Evolutionary conservation across 1,284 basidiomycete genomes (phyloP), one percentile per base, ranked within the genome.

Genomic region (Takashimella tepidaria): DNA sequence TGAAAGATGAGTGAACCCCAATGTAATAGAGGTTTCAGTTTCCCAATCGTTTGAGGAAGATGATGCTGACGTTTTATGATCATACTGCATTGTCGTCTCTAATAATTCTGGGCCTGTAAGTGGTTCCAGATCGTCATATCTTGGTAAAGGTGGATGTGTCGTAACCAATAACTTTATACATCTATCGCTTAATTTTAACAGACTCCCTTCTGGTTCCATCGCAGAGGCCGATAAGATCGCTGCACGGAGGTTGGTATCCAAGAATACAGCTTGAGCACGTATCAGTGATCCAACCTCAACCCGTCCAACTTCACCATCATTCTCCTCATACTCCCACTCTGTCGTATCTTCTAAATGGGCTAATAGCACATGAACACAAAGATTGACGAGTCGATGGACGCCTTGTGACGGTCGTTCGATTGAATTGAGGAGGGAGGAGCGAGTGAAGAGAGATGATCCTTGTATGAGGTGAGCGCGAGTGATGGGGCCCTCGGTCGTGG

Each of bases 341-440:
- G 31, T 37, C 31, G 31, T 37, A 37, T 37, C 31, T 16, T 37
- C 31, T 16, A 37, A 16, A 37, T 37, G 31, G 10, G 10, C 10
- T 16, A 37, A 37, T 16, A 37, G 10, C 31, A 37, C 31, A 8
- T 16, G 31, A 16, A 37, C 31, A 37, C 31, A 37, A 8, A 37
- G 21, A 37, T 49, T 43, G 16, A 12, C 19, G 31, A 50, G 26
- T 44, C 23, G 12, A 6, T 4, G 26, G 10, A 31, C 19, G 20
- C 54, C 46, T 37, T 37, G 31, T n/a, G n/a, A n/a, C n/a, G n/a
- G n/a, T n/a, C n/a, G n/a, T n/a, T 37, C 31, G 31, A 8, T 16
- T 37, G 31, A 16, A 16, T 37, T 37, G 31, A 37, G 31, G 31
- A 37, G 31, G 31, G 31, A 37, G 31, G 31, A 37, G 16, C 31